Evolutionary conservation across 2,329 filamentous ascomycete species (phyloP), one percentile per base, ranked within the genome.

Genomic region (Scytalidium sp.): DNA sequence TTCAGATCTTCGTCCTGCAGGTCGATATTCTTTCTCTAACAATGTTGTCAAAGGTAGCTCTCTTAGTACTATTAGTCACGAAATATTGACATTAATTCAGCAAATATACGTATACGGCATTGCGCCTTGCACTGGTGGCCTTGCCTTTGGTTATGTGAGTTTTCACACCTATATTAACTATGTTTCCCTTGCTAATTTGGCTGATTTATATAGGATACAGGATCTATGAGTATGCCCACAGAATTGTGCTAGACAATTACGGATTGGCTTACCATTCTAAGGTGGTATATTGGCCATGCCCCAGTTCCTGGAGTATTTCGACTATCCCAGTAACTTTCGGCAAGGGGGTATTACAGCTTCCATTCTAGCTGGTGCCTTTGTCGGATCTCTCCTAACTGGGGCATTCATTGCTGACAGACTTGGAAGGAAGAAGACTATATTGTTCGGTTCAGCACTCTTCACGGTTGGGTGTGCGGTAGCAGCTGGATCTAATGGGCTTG

Each of bases 291-390:
- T 64, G 1, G 51, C 49, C 19, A 61, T 59, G 56, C 46, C 46
- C 8, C 56, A 60, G 50, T 65, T 60, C 17, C 56, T 59, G 2
- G 47, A 49, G 5, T 64, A 63, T 40, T 60, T 64, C 51, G 45
- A 62, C 20, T 49, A 61, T 39, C 59, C 60, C 5, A 50, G 52
- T 39, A 54, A 60, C 43, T 63, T 60, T 43, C 51, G 55, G 11
- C 61, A 64, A 45, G 61, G 61, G 7, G 59, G 59, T 9, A 75
- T 75, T 40, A 74, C 71, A 5, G 67, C 67, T 6, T 66, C 69
- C 19, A 75, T 75, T 64, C 72, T 70, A 22, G 72, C 69, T 20
- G 72, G 72, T 15, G 71, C 70, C 6, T 70, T 75, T 49, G 56
- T 70, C 6, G 72, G 72, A 9, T 70, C 72, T 21, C 65, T 76